phyloP scores from a whole-genome alignment of 169 alveolate species.

The Plasmodium gaboni region DNA sequence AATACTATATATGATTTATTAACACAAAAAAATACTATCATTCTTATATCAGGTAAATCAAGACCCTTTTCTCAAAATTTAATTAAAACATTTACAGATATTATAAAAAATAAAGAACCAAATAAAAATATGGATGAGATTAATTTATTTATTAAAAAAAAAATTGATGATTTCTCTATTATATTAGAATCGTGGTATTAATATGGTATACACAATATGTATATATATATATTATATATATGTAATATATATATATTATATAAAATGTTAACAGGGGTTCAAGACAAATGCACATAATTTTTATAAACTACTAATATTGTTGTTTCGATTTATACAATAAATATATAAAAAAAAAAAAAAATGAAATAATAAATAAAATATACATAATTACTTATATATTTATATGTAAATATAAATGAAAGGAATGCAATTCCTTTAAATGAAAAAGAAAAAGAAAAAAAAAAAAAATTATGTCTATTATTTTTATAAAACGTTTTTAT shows the following conservation, averaged over 20 bases:
- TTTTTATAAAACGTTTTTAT: too few relatives aligned
- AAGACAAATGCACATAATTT: too few relatives aligned
- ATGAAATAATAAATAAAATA: too few relatives aligned
- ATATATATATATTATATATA: background rate
- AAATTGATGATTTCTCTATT: slow-evolving; percentile 58
- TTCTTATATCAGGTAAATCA: slow-evolving; percentile 61
- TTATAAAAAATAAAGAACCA: slow-evolving; percentile 54
- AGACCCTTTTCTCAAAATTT: slow-evolving; percentile 73
- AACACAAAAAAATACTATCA: slow-evolving; percentile 23
- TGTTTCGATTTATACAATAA: too few relatives aligned
- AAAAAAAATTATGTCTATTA: too few relatives aligned
- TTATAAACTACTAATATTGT: too few relatives aligned
- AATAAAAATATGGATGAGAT: slow-evolving; percentile 55
- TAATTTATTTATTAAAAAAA: slow-evolving; percentile 62
- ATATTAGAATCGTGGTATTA: slow-evolving; percentile 76
- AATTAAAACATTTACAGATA: slow-evolving; percentile 27
- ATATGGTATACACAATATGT: background rate
- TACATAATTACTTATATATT: too few relatives aligned
- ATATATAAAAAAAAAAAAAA: too few relatives aligned
- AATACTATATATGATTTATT: slow-evolving; percentile 27
- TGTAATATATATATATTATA: background rate
- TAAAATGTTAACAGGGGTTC: too few relatives aligned
- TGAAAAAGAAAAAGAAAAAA: too few relatives aligned
- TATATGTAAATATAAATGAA: too few relatives aligned
- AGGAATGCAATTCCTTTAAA: too few relatives aligned